Percentiles rank a stretch among this genome's conserved stretches.
Conservation (phyloP, 2,329 filamentous ascomycete genomes). For the Pseudogymnoascus sp. region DNA sequence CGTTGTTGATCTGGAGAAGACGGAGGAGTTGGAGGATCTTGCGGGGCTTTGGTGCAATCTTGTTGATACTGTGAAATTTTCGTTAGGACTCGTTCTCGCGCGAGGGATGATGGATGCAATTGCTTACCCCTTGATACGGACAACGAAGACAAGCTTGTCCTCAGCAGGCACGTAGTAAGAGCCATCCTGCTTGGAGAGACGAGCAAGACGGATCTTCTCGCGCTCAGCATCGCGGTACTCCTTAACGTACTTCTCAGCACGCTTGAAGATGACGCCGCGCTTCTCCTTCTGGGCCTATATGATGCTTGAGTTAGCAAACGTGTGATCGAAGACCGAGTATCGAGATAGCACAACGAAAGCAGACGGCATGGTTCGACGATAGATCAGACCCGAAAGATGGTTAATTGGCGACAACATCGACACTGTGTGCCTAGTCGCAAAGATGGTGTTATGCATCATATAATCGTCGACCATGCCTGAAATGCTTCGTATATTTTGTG, state of each 20-base stretch:
- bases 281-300: conserved; percentile 94
- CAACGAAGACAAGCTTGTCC: conserved; percentile 92
- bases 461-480: conserved; percentile 35
- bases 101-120: background rate
- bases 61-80: conserved; percentile 80
- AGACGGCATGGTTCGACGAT: conserved; percentile 21
- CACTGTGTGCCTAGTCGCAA: conserved; percentile 79
- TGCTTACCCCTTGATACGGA: conserved; percentile 93
- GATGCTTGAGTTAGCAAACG: conserved; percentile 34
- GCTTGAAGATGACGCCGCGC: conserved; percentile 98
- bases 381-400: conserved; percentile 99
- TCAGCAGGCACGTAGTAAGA: conserved; percentile 92
- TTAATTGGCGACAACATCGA: conserved; percentile 98
- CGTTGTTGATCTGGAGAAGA: conserved; percentile 99
- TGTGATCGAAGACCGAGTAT: conserved; percentile 14
- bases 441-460: conserved; percentile 85
- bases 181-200: conserved; percentile 84
- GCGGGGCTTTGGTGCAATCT: conserved; percentile 99
- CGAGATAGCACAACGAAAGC: conserved; percentile 13
- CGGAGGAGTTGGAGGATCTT: conserved; percentile 99
- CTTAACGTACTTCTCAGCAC: conserved; percentile 98
- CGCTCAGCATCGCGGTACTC: conserved; percentile 98
- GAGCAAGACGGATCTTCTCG: conserved; percentile 91
- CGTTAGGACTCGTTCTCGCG: conserved; percentile 17
- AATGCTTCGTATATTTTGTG: conserved; percentile 14